These are phyloP conservation scores for Mycena venus DNA, from an alignment of 768 basidiomycete genomes.

Conservation along the genomic window DNA sequence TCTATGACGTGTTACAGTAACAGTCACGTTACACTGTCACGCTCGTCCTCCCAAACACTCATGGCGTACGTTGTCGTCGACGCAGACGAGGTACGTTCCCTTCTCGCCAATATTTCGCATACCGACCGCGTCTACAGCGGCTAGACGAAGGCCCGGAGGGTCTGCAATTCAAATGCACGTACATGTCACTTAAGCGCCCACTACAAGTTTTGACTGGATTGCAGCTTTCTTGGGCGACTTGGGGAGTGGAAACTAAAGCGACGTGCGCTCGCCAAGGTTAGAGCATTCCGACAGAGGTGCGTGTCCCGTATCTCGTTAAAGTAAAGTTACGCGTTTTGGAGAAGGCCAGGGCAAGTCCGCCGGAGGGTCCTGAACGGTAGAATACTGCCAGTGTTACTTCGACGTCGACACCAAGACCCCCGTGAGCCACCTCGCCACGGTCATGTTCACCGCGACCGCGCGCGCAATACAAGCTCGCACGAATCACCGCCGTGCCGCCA, in stretches of 20 bases:
- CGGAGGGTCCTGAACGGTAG: conserved; percentile 82
- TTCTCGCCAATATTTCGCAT: neutral
- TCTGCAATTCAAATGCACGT: conserved; percentile 79
- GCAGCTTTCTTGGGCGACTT: conserved; percentile 72
- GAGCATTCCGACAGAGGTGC: conserved; percentile 67
- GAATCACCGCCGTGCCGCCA: no score
- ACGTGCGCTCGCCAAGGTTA: conserved; percentile 51
- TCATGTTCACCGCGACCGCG: no score
- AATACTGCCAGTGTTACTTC: conserved; percentile 91
- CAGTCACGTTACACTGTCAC: neutral
- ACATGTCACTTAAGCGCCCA: conserved; percentile 5
- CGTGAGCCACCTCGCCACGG: no score
- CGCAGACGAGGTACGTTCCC: conserved; percentile 72
- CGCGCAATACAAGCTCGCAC: no score
- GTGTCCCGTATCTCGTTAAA: conserved; percentile 23
- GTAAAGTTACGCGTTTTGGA: neutral
- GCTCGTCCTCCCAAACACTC: neutral
- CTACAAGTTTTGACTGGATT: neutral
- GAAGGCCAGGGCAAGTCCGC: conserved; percentile 61
- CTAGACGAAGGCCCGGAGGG: conserved; percentile 78
- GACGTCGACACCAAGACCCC: conserved; percentile 88
- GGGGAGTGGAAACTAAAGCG: conserved; percentile 41
- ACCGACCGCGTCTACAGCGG: conserved; percentile 49
- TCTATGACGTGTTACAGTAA: neutral
- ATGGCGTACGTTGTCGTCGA: conserved; percentile 85